Percentiles rank a stretch among this genome's conserved stretches.
phyloP scores from a whole-genome alignment of 2,329 filamentous ascomycete genomes.

The Diaporthe destruens region DNA sequence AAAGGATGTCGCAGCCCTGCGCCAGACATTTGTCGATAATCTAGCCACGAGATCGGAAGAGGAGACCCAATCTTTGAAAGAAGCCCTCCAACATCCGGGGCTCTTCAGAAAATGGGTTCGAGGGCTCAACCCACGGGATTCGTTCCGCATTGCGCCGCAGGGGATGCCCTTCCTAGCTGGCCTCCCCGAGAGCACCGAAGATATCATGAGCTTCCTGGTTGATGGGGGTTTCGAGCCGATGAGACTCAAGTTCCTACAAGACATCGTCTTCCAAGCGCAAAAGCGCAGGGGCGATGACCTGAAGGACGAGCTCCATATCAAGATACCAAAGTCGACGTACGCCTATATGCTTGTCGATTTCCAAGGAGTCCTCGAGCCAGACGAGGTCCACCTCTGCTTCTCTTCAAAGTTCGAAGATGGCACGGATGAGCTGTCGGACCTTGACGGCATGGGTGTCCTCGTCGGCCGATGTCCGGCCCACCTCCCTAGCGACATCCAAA shows the following conservation, averaged over 20 bases:
- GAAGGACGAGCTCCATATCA: conserved; percentile 69
- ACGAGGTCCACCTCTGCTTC: conserved; percentile 77
- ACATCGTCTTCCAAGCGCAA: conserved; percentile 61
- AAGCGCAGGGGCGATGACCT: conserved; percentile 66
- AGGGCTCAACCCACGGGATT: conserved; percentile 52
- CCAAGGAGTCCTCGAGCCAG: conserved; percentile 67
- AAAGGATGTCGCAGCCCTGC: conserved; percentile 58
- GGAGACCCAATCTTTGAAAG: conserved; percentile 65
- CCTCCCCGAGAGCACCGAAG: conserved; percentile 62
- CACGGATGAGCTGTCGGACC: conserved; percentile 63
- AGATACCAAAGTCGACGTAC: conserved; percentile 71
- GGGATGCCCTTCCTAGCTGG: conserved; percentile 61
- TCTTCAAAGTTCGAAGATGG: conserved; percentile 72
- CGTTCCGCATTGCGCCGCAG: conserved; percentile 55
- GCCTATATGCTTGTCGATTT: conserved; percentile 79
- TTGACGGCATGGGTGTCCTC: conserved; percentile 72
- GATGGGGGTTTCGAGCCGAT: conserved; percentile 70
- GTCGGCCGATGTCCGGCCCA: conserved; percentile 80
- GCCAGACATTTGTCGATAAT: conserved; percentile 60
- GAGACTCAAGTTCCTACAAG: conserved; percentile 61
- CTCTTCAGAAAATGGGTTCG: conserved; percentile 68
- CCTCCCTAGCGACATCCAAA: conserved; percentile 79
- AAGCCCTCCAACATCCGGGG: conserved; percentile 62
- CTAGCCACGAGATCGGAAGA: conserved; percentile 62
- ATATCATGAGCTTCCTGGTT: conserved; percentile 65